Base-by-base conservation (phyloP, 352 stramenopile species). In the Pythium periplocum region DNA sequence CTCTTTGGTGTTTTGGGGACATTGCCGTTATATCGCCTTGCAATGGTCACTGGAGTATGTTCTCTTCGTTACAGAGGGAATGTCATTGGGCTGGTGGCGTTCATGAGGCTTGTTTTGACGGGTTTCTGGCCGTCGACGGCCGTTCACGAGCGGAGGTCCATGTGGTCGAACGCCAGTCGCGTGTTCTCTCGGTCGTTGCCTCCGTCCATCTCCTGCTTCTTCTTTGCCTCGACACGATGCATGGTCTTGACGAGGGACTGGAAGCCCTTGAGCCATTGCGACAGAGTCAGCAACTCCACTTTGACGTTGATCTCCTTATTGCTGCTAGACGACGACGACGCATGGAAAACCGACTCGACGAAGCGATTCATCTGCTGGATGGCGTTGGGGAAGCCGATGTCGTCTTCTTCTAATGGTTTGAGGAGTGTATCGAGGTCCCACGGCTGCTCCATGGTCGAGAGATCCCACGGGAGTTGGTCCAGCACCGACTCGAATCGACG, bases 241-340 rank as follows among this genome's bases (percentile, higher is more conserved):
- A 86, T 70, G 55, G 65, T 68, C 52, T 87, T 91, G 32, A 72
- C 58, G 36, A 91, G 51, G 7, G 58, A 51, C 11, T 87, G 61
- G 47, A 86, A 91, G 7, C 64, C 64, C 43, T 82, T 82, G 35
- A 89, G 62, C 80, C 80, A 91, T 38, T 87, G 76, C 30, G 62
- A 39, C 4, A 79, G 60, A 31, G 69, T 70, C 46, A 87, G 62
- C 47, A 89, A 54, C 48, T 91, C 78, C 8, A 73, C 66, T 5
- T 69, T 71, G 33, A 73, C 66, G 1, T 6, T 48, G 26, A 75
- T 66, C 41, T 76, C 68, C 39, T 52, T 72, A 35, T 70, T 73
- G 38, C 54, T 46, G 34, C 46, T 30, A 3, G 64, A 58, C 0
- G 58, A 46, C 6, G 35, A 51, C 36, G 17, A 53, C 11, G 62